phyloP scores from a whole-genome alignment of 257 asterid genomes.

The Prunella vulgaris region DNA sequence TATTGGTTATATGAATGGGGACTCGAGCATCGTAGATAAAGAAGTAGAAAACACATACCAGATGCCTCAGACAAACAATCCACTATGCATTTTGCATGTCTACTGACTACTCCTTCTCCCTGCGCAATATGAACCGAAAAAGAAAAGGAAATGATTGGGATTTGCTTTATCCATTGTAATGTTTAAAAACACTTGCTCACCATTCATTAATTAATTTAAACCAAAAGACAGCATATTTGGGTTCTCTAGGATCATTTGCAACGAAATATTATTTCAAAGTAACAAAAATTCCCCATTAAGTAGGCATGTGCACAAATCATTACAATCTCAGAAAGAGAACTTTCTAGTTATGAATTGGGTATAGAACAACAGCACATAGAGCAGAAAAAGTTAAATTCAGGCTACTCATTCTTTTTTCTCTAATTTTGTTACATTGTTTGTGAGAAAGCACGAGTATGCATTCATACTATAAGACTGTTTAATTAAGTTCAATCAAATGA shows the following conservation, averaged over 20 bases:
- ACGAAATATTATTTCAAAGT: neutral
- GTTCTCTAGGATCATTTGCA: slow-evolving; percentile 9
- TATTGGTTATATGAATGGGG: neutral
- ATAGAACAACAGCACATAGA: neutral
- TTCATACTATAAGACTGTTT: slow-evolving; percentile 6
- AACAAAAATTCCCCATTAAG: slow-evolving; percentile 5
- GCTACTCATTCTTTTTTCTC: neutral
- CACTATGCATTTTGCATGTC: slow-evolving; percentile 39
- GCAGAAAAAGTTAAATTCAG: slow-evolving; percentile 12
- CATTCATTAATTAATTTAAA: slow-evolving; percentile 16
- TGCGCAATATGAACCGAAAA: slow-evolving; percentile 52
- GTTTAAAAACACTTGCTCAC: slow-evolving; percentile 11
- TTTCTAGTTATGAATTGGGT: no score
- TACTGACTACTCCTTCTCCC: slow-evolving; percentile 50
- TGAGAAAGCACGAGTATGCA: slow-evolving; percentile 3
- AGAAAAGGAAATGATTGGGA: slow-evolving; percentile 48
- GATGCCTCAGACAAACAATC: slow-evolving; percentile 43
- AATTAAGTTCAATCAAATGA: slow-evolving; percentile 2
- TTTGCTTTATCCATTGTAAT: slow-evolving; percentile 34
- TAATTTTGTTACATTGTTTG: slow-evolving; percentile 12
- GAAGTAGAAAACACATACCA: slow-evolving; percentile 63
- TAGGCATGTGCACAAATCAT: neutral
- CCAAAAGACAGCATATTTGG: slow-evolving; percentile 10
- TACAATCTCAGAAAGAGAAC: slow-evolving; percentile 12
- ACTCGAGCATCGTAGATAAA: slow-evolving; percentile 5